A percentile compares a stretch with the other conserved stretches of the same genome.
These are phyloP conservation scores for Yueomyces sp. DNA, from an alignment of 805 yeast genomes.

Conservation along the genomic window DNA sequence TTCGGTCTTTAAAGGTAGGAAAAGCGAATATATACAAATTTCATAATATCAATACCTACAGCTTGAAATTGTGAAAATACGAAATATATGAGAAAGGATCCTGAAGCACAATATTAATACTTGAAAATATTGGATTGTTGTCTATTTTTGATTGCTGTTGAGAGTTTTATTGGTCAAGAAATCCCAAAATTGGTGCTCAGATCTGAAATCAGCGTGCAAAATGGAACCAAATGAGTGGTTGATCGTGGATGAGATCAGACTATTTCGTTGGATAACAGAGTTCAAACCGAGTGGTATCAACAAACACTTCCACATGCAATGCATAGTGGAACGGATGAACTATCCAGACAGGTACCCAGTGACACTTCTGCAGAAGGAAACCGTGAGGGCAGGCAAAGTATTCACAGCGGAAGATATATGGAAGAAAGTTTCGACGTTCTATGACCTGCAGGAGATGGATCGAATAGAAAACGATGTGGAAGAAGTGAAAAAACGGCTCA, in stretches of 20 bases:
- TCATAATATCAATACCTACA: too few relatives aligned
- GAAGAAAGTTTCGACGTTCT: conserved; percentile 39
- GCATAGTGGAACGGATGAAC: conserved; percentile 23
- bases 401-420: conserved; percentile 41
- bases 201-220: background rate
- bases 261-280: conserved; percentile 49
- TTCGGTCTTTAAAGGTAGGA: too few relatives aligned
- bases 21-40: too few relatives aligned
- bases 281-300: conserved; percentile 54
- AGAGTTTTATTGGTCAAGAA: too few relatives aligned
- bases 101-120: too few relatives aligned
- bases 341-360: conserved; percentile 30
- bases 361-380: conserved; percentile 20
- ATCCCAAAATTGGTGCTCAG: too few relatives aligned
- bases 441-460: conserved; percentile 47
- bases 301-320: conserved; percentile 30
- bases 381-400: conserved; percentile 7
- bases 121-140: too few relatives aligned
- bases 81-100: too few relatives aligned
- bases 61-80: too few relatives aligned
- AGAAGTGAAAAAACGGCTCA: background rate
- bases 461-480: conserved; percentile 30
- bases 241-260: conserved; percentile 45
- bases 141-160: too few relatives aligned
- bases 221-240: conserved; percentile 32